A percentile compares a stretch with the other conserved stretches of the same genome.
These are phyloP conservation scores for Xylaria sp. DNA, from an alignment of 2,329 filamentous ascomycete species.

Conservation along the genomic window DNA sequence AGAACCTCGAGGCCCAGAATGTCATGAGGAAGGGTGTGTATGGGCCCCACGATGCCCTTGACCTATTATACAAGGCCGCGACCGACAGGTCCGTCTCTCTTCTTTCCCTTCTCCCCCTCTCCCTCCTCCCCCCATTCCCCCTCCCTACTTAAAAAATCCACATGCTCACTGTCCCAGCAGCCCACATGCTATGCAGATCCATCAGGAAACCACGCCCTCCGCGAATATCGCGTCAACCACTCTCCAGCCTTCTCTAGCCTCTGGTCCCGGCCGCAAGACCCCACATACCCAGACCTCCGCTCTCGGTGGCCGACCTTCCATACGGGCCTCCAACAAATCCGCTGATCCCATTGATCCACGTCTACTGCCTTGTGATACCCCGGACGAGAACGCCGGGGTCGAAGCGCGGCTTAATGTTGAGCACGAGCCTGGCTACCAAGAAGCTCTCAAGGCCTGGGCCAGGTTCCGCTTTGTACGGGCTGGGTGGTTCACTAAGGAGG, in stretches of 20 bases:
- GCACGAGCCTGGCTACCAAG: constrained; percentile 67
- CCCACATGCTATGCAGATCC: constrained; percentile 46
- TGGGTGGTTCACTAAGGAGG: constrained; percentile 94
- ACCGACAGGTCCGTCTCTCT: constrained; percentile 62
- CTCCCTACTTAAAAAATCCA: not conserved
- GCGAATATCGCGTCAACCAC: constrained; percentile 45
- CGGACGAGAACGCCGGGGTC: constrained; percentile 50
- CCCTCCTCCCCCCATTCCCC: constrained; percentile 25
- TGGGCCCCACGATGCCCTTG: constrained; percentile 91
- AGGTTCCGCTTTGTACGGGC: constrained; percentile 94
- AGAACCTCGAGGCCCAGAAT: constrained; percentile 72
- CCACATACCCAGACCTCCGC: constrained; percentile 40
- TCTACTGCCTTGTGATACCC: constrained; percentile 42
- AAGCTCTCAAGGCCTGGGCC: constrained; percentile 88
- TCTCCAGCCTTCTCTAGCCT: constrained; percentile 44
- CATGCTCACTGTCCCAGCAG: constrained; percentile 44
- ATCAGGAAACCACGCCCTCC: constrained; percentile 41
- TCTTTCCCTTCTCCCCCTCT: constrained; percentile 29
- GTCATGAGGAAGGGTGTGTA: constrained; percentile 81
- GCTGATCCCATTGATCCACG: constrained; percentile 51
- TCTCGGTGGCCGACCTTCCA: constrained; percentile 41
- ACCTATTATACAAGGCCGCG: constrained; percentile 89
- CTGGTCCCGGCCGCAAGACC: constrained; percentile 41
- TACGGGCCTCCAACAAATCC: constrained; percentile 43
- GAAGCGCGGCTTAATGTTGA: constrained; percentile 60